Conservation (phyloP, 1,139 yeast species). For the Candida glucosophila region DNA sequence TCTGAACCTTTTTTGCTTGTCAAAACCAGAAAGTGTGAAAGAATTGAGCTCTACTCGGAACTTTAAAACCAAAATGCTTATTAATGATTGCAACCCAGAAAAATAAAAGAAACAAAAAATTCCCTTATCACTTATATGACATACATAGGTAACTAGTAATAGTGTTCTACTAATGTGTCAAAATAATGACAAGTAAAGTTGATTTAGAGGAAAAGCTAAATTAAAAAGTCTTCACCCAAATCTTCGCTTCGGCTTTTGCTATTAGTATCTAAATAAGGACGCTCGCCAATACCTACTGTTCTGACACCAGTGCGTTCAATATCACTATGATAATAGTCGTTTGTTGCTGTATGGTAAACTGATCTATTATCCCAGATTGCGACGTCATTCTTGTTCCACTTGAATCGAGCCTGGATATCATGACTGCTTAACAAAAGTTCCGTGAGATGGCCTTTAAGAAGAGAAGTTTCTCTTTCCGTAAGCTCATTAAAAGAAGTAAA, state of each 20-base stretch:
- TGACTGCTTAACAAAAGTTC: conserved; percentile 15
- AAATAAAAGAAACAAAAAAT: too few relatives aligned
- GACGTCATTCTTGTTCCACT: conserved; percentile 37
- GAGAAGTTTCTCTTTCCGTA: conserved; percentile 13
- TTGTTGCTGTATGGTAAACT: conserved; percentile 34
- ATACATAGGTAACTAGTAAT: too few relatives aligned
- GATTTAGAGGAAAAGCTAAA: too few relatives aligned
- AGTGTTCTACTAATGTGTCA: too few relatives aligned
- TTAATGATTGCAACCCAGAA: too few relatives aligned
- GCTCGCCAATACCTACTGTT: conserved; percentile 41
- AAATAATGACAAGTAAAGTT: too few relatives aligned
- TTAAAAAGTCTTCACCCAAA: too few relatives aligned
- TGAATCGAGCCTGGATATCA: conserved; percentile 37
- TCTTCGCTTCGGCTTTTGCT: conserved; percentile 15
- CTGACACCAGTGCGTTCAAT: conserved; percentile 25
- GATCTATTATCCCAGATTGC: conserved; percentile 46
- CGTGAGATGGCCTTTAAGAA: conserved; percentile 16
- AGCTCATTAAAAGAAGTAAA: conserved; percentile 11
- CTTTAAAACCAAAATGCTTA: too few relatives aligned
- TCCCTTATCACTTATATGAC: too few relatives aligned
- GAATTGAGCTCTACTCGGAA: too few relatives aligned
- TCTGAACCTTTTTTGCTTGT: too few relatives aligned
- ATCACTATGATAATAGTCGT: conserved; percentile 35
- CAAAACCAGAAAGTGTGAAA: too few relatives aligned
- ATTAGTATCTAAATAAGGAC: conserved; percentile 36